A percentile compares a stretch with the other conserved stretches of the same genome.
Evolutionary conservation across 257 asterid species (phyloP).

Genomic region (Anisodus acutangulus): DNA sequence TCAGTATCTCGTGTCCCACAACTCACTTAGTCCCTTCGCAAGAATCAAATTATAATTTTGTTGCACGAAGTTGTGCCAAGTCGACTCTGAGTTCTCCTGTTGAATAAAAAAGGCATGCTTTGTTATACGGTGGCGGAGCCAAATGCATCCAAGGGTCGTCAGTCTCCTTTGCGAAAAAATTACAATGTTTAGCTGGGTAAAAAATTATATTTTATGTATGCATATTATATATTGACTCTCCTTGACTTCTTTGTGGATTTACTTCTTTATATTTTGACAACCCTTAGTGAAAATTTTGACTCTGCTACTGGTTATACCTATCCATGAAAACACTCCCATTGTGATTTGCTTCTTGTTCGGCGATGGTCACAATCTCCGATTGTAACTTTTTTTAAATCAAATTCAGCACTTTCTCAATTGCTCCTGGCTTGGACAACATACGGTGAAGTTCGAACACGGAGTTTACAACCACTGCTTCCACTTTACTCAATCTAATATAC

Average conservation of each 20-base stretch:
- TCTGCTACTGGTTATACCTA: conserved; percentile 21
- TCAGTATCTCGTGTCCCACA: conserved; percentile 28
- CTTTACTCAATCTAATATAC: background rate
- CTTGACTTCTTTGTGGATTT: too few relatives aligned
- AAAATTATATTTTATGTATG: too few relatives aligned
- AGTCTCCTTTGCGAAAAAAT: too few relatives aligned
- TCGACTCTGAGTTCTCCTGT: conserved; percentile 14
- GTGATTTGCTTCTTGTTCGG: conserved; percentile 29
- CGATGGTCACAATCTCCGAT: conserved; percentile 25
- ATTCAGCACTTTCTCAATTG: conserved; percentile 11
- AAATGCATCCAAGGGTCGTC: too few relatives aligned
- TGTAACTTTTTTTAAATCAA: conserved; percentile 19
- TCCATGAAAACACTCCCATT: conserved; percentile 22
- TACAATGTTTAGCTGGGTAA: too few relatives aligned
- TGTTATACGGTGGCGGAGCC: too few relatives aligned
- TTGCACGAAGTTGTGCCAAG: background rate
- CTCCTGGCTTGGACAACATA: conserved; percentile 1
- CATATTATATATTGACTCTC: too few relatives aligned
- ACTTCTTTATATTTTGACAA: too few relatives aligned
- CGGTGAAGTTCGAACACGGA: conserved; percentile 31
- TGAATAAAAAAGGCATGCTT: conserved; percentile 30
- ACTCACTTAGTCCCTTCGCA: conserved; percentile 20
- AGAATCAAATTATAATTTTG: conserved; percentile 27
- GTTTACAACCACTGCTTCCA: conserved; percentile 31
- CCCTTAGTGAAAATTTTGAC: too few relatives aligned